Conservation (phyloP, 75 land plant genomes). For the Picea sitchensis region DNA sequence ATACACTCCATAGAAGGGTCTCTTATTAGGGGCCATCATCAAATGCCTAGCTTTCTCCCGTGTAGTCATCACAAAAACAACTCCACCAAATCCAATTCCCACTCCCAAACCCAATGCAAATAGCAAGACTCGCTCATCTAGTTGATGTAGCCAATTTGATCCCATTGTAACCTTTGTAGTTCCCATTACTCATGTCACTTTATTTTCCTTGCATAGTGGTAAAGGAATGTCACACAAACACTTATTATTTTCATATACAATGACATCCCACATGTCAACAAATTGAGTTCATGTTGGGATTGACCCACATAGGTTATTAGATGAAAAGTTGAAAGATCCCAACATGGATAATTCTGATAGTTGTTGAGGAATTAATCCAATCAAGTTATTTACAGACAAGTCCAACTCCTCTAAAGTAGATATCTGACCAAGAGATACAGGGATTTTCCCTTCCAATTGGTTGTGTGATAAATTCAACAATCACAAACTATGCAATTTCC, state of each 20-base stretch:
- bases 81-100: neutral
- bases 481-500: no score
- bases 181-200: neutral
- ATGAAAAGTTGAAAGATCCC: neutral
- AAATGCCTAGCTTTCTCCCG: no score
- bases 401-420: neutral
- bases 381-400: neutral
- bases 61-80: neutral
- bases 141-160: neutral
- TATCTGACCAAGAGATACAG: conserved; percentile 13
- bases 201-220: neutral
- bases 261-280: neutral
- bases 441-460: conserved; percentile 23
- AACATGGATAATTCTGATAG: neutral
- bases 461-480: no score
- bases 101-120: neutral
- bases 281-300: neutral
- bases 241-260: neutral
- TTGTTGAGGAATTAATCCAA: neutral
- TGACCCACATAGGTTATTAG: no score
- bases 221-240: neutral
- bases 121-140: neutral
- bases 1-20: no score
- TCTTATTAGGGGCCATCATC: no score
- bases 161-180: neutral